Evolutionary conservation across 257 asterid species (phyloP).

Genomic region (Capsicum baccatum): DNA sequence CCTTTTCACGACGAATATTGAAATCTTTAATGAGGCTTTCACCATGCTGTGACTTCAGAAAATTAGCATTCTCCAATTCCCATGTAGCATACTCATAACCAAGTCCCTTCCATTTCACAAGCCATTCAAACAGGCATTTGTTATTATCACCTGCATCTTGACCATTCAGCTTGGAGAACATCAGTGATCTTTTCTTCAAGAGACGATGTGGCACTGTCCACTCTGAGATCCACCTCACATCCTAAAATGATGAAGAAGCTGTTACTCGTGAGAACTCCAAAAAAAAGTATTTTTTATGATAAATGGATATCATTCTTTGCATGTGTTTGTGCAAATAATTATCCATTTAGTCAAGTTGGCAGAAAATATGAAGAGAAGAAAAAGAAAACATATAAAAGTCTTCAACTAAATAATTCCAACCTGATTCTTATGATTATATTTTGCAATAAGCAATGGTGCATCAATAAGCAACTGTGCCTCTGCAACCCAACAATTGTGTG

Average conservation of each 20-base stretch:
- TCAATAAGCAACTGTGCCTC: constrained; percentile 57
- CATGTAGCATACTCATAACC: constrained; percentile 66
- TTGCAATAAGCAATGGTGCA: constrained; percentile 50
- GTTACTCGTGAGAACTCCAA: constrained; percentile 21
- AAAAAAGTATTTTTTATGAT: not conserved
- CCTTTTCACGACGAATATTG: constrained; percentile 51
- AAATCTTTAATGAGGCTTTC: constrained; percentile 53
- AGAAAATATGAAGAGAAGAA: not conserved
- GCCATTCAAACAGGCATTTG: constrained; percentile 67
- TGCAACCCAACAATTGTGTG: constrained; percentile 76
- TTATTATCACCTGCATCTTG: constrained; percentile 42
- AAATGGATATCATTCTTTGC: constrained; percentile 23
- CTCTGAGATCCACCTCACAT: constrained; percentile 57
- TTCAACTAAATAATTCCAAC: constrained; percentile 36
- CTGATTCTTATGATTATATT: constrained; percentile 51
- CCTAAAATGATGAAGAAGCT: constrained; percentile 42
- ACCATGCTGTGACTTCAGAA: constrained; percentile 54
- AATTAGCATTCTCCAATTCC: constrained; percentile 64
- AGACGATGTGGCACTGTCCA: constrained; percentile 74
- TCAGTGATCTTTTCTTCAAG: constrained; percentile 56
- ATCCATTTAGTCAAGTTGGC: constrained; percentile 1
- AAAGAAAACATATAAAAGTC: not conserved
- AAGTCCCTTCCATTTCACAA: constrained; percentile 78
- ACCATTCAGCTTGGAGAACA: constrained; percentile 35
- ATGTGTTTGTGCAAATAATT: constrained; percentile 7